Base-by-base conservation (phyloP, 2,329 filamentous ascomycete species). In the Epichloe coenophiala region DNA sequence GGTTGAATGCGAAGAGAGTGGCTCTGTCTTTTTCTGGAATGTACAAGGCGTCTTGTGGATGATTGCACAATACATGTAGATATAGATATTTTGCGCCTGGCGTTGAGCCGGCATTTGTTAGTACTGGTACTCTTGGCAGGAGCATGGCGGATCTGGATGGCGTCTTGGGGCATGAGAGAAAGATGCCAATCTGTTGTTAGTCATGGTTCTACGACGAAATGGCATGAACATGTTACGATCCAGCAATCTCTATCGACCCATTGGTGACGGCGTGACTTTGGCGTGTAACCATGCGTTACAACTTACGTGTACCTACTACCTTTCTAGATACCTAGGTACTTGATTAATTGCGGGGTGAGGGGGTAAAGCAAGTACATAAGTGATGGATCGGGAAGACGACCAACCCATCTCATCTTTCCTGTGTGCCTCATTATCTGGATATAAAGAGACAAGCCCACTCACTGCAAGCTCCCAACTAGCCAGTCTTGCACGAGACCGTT, bases 121-220 rank as follows among this genome's bases (percentile, higher is more conserved):
- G 39, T 36, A 48, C 39, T 43, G 55, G 52, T 53, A 54, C 45
- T 50, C 50, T 51, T 50, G 52, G 51, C 49, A 50, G 53, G 51
- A 53, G 55, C 50, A 53, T 48, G 43, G 58, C 48, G 56, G 55
- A 58, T 59, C 53, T 60, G 51, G 54, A 51, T 48, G 51, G 53
- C 53, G 50, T 53, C 55, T 45, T 40, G 54, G 53, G 49, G 45
- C 50, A 53, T 47, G 51, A 54, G 53, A 27, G 51, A 58, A 58
- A 27, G 51, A 58, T 55, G 55, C 56, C 51, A 51, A 57, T 58
- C 47, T 58, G 56, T 57, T 53, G 55, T 53, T 60, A 55, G 61
- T 59, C 59, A 63, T 59, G 58, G 55, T 61, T 51, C 41, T 51
- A 63, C 56, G 61, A 63, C 41, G 58, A 61, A 60, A 61, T 59